Evolutionary conservation across 1,284 basidiomycete species (phyloP), one percentile per base, ranked within the genome.

Genomic region (Rhodotorula mucilaginosa): DNA sequence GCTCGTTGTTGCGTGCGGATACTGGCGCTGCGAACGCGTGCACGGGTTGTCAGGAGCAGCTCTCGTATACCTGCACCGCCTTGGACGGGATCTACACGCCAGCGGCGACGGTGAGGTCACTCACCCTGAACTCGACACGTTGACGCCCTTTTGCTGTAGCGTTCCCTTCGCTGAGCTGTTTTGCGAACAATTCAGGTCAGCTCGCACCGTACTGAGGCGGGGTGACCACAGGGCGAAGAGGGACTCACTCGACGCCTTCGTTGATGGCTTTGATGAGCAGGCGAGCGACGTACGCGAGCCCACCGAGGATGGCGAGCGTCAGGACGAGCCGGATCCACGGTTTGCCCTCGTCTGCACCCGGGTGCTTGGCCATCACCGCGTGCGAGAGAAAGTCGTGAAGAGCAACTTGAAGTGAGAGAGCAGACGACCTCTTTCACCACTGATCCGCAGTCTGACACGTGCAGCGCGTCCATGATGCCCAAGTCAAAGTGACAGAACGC

Each of bases 301-400:
- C 68, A 6, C 19, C 63, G 56, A 74, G 58, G 29, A 72, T 23
- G 52, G n/a, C n/a, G 44, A 74, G 47, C 19, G 72, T 74, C 26
- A 74, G 16, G 70, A 70, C 6, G 21, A 76, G 70, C 58, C 72
- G 71, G 70, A 70, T 16, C 61, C 66, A 58, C 19, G 66, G 44
- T 19, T 61, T 63, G 18, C 58, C 47, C 7, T 58, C 26, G 5
- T 57, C n/a, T 26, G 58, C 31, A 5, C 58, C 46, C 46, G 46
- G 7, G 34, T 13, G 2, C 12, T 69, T 69, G 47, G 62, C 51
- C 71, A 69, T 72, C 21, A 8, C 7, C 51, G 5, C 51, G 5
- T 8, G 39, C 39, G 39, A 6, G 21, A 46, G 57, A 29, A 51
- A 51, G 49, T 23, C 31, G 23, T 23, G n/a, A 29, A 48, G 48